These are phyloP conservation scores for Pythium angustatum DNA, from an alignment of 352 stramenopile species.

Conservation along the genomic window DNA sequence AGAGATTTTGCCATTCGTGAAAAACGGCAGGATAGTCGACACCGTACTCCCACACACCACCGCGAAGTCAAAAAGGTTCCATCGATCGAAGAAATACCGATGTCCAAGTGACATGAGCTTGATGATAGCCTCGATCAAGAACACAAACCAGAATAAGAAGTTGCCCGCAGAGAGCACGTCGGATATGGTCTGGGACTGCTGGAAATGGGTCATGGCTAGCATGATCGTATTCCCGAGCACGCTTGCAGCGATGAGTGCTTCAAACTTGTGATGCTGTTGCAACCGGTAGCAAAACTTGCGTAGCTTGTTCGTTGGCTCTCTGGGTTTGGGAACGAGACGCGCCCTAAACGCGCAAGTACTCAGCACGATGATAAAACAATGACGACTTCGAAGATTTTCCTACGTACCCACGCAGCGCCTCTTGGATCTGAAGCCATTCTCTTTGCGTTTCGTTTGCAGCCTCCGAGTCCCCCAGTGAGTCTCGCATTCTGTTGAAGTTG, in stretches of 20 bases:
- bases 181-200: slow-evolving; percentile 25
- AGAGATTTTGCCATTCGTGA: slow-evolving; percentile 44
- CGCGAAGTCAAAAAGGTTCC: slow-evolving; percentile 75
- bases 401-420: slow-evolving; percentile 35
- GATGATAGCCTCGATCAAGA: slow-evolving; percentile 57
- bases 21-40: slow-evolving; percentile 42
- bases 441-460: slow-evolving; percentile 67
- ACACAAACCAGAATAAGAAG: slow-evolving; percentile 57
- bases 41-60: slow-evolving; percentile 49
- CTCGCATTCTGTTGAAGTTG: slow-evolving; percentile 77
- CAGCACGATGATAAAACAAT: not conserved
- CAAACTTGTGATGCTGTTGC: slow-evolving; percentile 37
- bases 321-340: slow-evolving; percentile 32
- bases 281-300: slow-evolving; percentile 34
- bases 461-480: slow-evolving; percentile 39
- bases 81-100: slow-evolving; percentile 61
- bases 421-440: slow-evolving; percentile 63
- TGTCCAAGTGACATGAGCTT: slow-evolving; percentile 64
- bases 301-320: slow-evolving; percentile 29
- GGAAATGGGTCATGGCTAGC: slow-evolving; percentile 43
- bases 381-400: not conserved
- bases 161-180: slow-evolving; percentile 30
- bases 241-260: slow-evolving; percentile 35
- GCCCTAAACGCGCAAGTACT: too few relatives aligned
- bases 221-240: slow-evolving; percentile 47